Evolutionary conservation across 2,329 filamentous ascomycete genomes (phyloP).

Genomic region (Akanthomyces lecanii): DNA sequence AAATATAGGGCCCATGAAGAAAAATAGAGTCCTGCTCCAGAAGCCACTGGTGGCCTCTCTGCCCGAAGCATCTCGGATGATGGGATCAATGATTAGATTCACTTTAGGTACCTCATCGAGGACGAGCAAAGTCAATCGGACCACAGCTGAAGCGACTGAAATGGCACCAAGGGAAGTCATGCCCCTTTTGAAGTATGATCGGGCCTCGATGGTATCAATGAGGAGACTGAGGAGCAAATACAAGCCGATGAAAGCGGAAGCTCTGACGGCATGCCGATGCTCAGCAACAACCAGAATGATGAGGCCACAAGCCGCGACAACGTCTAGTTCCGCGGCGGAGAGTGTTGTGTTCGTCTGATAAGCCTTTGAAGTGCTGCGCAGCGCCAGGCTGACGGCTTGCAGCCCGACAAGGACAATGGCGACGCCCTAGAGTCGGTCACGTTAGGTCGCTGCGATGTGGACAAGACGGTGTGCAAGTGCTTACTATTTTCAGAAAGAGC

Average conservation of each 20-base stretch:
- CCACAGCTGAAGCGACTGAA: background rate
- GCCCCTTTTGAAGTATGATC: background rate
- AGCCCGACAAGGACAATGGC: background rate
- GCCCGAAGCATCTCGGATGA: background rate
- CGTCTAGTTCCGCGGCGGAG: background rate
- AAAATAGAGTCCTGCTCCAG: background rate
- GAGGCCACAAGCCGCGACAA: background rate
- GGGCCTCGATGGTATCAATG: background rate
- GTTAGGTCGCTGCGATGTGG: background rate
- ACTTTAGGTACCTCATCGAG: constrained; percentile 1
- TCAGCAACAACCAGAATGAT: background rate
- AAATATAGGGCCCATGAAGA: background rate
- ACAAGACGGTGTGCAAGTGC: background rate
- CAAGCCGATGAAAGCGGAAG: background rate
- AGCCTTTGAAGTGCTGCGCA: background rate
- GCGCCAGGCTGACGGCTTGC: background rate
- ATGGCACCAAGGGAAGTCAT: background rate
- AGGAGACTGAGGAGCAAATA: background rate
- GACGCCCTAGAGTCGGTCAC: background rate
- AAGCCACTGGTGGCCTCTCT: constrained; percentile 7
- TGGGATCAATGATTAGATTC: background rate
- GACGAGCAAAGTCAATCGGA: background rate
- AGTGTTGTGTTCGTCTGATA: background rate
- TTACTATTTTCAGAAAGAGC: background rate
- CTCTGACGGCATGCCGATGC: background rate